Conservation (phyloP, 1,284 basidiomycete species). For the Exsudoporus floridanus region DNA sequence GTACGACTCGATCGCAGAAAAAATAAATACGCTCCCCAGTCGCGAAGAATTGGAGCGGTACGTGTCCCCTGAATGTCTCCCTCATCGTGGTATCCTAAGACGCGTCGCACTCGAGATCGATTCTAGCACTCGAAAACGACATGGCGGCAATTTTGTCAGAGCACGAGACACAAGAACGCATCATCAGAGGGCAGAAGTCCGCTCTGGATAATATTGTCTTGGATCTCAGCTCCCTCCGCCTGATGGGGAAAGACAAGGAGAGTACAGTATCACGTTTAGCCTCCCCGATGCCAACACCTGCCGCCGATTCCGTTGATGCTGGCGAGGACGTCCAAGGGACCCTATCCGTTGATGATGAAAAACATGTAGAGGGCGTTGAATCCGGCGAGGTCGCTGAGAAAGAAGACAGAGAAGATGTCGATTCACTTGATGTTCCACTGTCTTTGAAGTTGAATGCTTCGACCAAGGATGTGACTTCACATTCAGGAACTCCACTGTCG, state of each 20-base stretch:
- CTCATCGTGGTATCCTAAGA: background rate
- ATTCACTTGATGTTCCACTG: constrained; percentile 37
- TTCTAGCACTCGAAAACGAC: constrained; percentile 69
- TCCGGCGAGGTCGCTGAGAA: constrained; percentile 39
- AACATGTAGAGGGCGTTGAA: constrained; percentile 39
- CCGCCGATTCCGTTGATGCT: constrained; percentile 40
- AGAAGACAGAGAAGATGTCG: constrained; percentile 39
- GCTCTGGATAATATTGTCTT: constrained; percentile 64
- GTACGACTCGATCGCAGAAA: constrained; percentile 79
- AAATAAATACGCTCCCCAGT: constrained; percentile 72
- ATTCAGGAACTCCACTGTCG: constrained; percentile 32
- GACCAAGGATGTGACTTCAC: constrained; percentile 38
- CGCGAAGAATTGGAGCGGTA: constrained; percentile 73
- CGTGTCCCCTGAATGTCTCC: constrained; percentile 27
- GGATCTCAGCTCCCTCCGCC: constrained; percentile 58
- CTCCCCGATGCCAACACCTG: constrained; percentile 49
- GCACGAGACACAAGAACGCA: constrained; percentile 67
- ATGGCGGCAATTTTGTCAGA: constrained; percentile 71
- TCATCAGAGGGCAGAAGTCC: constrained; percentile 63
- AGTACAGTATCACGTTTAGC: constrained; percentile 39
- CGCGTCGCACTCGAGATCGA: constrained; percentile 48
- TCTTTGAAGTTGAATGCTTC: constrained; percentile 37
- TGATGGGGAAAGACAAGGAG: constrained; percentile 66
- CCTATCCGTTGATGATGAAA: constrained; percentile 40
- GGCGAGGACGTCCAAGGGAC: constrained; percentile 28